phyloP scores from a whole-genome alignment of 805 yeast species.

The Torulaspora maleeae region DNA sequence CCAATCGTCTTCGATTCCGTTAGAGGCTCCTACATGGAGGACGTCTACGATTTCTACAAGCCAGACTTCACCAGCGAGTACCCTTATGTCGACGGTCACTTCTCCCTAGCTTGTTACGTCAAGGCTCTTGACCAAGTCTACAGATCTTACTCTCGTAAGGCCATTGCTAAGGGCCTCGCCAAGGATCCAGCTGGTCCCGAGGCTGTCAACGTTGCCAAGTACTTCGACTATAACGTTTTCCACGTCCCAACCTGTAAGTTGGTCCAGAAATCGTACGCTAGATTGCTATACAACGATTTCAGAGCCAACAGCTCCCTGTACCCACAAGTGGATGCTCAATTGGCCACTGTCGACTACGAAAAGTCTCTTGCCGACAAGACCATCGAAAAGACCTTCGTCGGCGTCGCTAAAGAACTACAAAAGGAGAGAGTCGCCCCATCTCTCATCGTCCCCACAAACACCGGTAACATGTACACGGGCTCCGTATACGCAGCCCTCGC shows the following conservation, averaged over 20 bases:
- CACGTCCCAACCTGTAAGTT: slow-evolving; percentile 98
- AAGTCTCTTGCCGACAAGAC: slow-evolving; percentile 71
- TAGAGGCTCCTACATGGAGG: slow-evolving; percentile 93
- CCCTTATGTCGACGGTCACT: slow-evolving; percentile 97
- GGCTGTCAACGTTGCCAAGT: slow-evolving; percentile 62
- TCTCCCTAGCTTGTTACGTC: slow-evolving; percentile 87
- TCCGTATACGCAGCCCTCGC: slow-evolving; percentile 84
- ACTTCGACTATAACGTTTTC: slow-evolving; percentile 91
- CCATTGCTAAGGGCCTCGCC: slow-evolving; percentile 47
- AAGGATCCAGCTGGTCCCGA: slow-evolving; percentile 44
- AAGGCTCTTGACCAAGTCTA: slow-evolving; percentile 89
- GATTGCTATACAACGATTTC: slow-evolving; percentile 86
- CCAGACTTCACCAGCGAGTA: slow-evolving; percentile 95
- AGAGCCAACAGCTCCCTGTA: slow-evolving; percentile 60
- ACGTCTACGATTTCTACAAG: slow-evolving; percentile 96
- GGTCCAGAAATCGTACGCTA: slow-evolving; percentile 87
- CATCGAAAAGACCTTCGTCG: slow-evolving; percentile 81
- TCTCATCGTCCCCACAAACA: slow-evolving; percentile 84
- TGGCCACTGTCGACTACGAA: slow-evolving; percentile 62
- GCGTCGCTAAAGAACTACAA: slow-evolving; percentile 63
- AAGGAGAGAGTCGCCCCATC: slow-evolving; percentile 74
- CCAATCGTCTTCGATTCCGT: slow-evolving; percentile 87
- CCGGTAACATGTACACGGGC: slow-evolving; percentile 98
- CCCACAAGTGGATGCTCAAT: slow-evolving; percentile 51
- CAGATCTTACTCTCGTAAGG: slow-evolving; percentile 73